A percentile compares a stretch with the other conserved stretches of the same genome.
phyloP scores from a whole-genome alignment of 768 basidiomycete genomes.

The Tricholoma sp. region DNA sequence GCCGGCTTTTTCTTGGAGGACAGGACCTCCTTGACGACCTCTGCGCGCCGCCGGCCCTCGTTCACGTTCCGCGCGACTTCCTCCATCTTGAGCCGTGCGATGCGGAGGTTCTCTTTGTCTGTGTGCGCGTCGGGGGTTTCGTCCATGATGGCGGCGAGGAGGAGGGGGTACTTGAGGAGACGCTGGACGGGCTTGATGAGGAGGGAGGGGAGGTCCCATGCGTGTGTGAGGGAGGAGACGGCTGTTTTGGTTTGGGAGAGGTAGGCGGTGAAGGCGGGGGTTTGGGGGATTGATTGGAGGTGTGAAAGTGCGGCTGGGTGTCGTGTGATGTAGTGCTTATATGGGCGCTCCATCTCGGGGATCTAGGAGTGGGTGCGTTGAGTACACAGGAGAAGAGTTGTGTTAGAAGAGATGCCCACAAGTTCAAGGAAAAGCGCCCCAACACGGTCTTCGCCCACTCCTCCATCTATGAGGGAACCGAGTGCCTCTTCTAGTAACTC shows the following conservation, averaged over 20 bases:
- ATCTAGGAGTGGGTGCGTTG: constrained; percentile 36
- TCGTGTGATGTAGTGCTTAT: constrained; percentile 76
- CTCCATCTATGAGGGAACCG: constrained; percentile 55
- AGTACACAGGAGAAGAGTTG: constrained; percentile 4
- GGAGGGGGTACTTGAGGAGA: constrained; percentile 88
- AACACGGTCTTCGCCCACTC: constrained; percentile 64
- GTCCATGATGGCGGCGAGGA: constrained; percentile 72
- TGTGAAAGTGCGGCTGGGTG: constrained; percentile 73
- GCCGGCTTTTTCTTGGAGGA: constrained; percentile 37
- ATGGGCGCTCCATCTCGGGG: constrained; percentile 64
- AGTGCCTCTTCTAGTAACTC: constrained; percentile 63
- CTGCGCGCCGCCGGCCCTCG: constrained; percentile 68
- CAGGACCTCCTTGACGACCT: constrained; percentile 76
- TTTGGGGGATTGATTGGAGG: constrained; percentile 39
- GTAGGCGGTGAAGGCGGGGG: constrained; percentile 60
- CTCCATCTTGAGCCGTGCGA: constrained; percentile 58
- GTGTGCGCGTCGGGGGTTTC: constrained; percentile 66
- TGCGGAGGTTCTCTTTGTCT: constrained; percentile 54
- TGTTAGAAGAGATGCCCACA: constrained; percentile 37
- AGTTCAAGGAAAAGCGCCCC: constrained; percentile 66
- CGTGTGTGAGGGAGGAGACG: constrained; percentile 71
- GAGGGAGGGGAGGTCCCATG: constrained; percentile 90
- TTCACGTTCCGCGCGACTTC: constrained; percentile 74
- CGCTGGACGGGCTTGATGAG: constrained; percentile 98
- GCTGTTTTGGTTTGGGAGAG: constrained; percentile 60